Base-by-base conservation (phyloP, 148 eudicot genomes). In the Cornus florida region DNA sequence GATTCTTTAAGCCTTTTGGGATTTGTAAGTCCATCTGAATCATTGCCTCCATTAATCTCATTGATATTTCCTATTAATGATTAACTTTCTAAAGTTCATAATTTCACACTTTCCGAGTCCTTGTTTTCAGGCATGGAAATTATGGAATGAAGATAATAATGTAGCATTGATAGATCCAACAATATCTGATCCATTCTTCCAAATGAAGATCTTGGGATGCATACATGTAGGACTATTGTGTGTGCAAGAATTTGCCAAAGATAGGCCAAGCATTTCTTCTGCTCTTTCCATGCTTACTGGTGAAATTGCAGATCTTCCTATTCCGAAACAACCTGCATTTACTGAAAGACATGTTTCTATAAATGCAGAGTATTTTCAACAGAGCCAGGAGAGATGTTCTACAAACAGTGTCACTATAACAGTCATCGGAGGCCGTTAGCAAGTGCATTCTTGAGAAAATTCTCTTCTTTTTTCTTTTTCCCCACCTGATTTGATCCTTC, bases 101-200 rank as follows among this genome's bases (percentile, higher is more conserved):
- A 53, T 11, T 12, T 53, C 59, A 53, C 5, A 53, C 19, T 39
- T 22, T 43, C 28, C 24, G 5, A 20, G 19, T 23, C 9, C 22
- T 75, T 68, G 6, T 53, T 20, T 81, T 76, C 71, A 92, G 93
- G 95, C 89, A 53, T 92, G 95, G 93, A 87, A 81, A 60, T 59
- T 86, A 48, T 92, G 93, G 92, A 82, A 57, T 10, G 91, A 90
- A 69, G 86, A 82, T 14, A 73, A 80, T 32, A 65, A 24, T 9
- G 7, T 75, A 53, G 84, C 79, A 16, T 43, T 90, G 41, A 78
- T 86, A 5, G 92, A 91, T 71, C 72, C 83, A 32, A 32, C 67
- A 0, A 73, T 88, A 48, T 23, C n/a, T 4, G 60, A 48, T 60
- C 28, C 82, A 14, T 19, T 41, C 66, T 81, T 78, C 9, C 67